Base-by-base conservation (phyloP, 176 grass and related monocot genomes). In the Thinopyrum elongatum region DNA sequence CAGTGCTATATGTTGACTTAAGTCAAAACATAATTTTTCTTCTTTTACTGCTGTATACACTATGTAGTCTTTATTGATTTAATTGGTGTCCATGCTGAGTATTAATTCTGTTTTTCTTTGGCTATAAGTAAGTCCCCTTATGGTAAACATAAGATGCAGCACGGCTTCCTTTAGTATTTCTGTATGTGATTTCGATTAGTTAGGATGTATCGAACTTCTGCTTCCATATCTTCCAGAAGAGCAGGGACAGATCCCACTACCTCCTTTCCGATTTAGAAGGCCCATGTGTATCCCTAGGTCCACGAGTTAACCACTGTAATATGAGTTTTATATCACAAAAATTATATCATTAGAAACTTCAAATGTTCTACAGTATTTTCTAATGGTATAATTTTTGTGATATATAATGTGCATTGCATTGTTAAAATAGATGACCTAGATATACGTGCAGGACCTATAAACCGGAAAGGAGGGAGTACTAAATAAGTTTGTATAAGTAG, bases 1-100 rank as follows among this genome's bases (percentile, higher is more conserved):
- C 8, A 86, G 55, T 46, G 33, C 26, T 33, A 44, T 53, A 88
- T 69, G 47, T 82, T 19, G 76, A 36, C 68, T 61, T 17, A 42
- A 15, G n/a, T n/a, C 10, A 58, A 34, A 21, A 29, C 10, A 31
- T 30, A 31, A n/a, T 64, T 3, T 25, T 4, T 25, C 25, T 42
- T 83, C 23, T 73, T 15, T 6, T 73, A 72, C 17, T 65, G 22
- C 38, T 47, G 34, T 14, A 22, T 60, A 35, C 11, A 78, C 8
- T 41, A 69, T 60, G 57, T 83, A 8, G 11, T 44, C 62, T 59
- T n/a, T 14, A 46, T 77, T 70, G 65, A 83, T 78, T 3, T 61
- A 22, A 29, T 26, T 72, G 28, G 36, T 63, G 2, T 70, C 78
- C 8, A 78, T 71, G 23, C 13, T 36, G 47, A 83, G 23, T 47